Base-by-base conservation (phyloP, 768 basidiomycete genomes). In the Macrolepiota albuminosa region DNA sequence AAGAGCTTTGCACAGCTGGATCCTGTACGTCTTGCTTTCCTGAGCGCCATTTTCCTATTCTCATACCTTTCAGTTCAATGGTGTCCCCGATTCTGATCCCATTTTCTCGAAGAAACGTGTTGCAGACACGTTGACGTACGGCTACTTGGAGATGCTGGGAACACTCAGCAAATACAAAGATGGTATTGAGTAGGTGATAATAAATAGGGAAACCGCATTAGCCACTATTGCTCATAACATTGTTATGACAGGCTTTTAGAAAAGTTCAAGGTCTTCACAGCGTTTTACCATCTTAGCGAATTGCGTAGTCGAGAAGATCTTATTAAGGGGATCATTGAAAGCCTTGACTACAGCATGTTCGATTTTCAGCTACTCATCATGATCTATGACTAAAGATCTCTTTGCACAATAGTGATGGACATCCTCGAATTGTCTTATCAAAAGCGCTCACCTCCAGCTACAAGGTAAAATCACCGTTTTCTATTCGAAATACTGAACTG, bases 91-190 rank as follows among this genome's bases (percentile, higher is more conserved):
- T 58, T 83, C 87, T 8, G 91, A 93, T 67, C 87, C 90, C 0
- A 81, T 91, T 54, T 93, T 98, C 67, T 93, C 95, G 1, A 90
- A 89, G 69, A 82, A 86, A 64, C 82, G 93, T 7, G 81, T 98
- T 51, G 80, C 87, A 43, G 86, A 88, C 18, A 94, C 93, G 0
- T 73, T 99, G 66, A 92, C 93, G 0, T 90, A 84, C 65, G 96
- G 95, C 0, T 98, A 98, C 72, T 84, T 99, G 64, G 94, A 97
- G 67, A 95, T 99, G 88, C 81, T 99, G 3, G 96, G 96, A 8
- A 88, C 85, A 1, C 77, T 99, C 49, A 96, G 92, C 76, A 93
- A 89, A 68, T 85, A 87, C 63, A 82, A 86, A 51, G 93, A 97
- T 50, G 97, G 97, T 29, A 83, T 95, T 26, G 90, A 92, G 95